phyloP scores from a whole-genome alignment of 305 asterid species.

The Andrographis paniculata region DNA sequence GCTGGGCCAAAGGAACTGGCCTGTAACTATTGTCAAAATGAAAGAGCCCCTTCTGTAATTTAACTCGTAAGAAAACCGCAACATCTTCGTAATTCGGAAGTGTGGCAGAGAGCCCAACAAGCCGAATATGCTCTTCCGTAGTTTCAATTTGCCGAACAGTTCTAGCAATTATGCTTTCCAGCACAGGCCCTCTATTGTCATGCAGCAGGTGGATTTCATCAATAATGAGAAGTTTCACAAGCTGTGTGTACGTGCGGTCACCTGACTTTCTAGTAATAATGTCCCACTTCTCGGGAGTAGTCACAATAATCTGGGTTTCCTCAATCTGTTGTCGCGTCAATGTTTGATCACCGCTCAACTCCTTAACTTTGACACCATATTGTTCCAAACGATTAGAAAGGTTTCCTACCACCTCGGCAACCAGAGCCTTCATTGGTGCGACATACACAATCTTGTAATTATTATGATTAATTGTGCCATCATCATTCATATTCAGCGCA shows the following conservation, averaged over 20 bases:
- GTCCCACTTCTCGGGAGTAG: conserved; percentile 98
- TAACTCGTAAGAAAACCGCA: conserved; percentile 70
- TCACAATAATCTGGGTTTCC: conserved; percentile 89
- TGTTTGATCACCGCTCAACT: conserved; percentile 91
- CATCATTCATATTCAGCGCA: conserved; percentile 60
- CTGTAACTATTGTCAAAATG: conserved; percentile 90
- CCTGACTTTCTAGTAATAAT: conserved; percentile 95
- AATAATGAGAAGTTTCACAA: conserved; percentile 79
- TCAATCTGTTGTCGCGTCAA: conserved; percentile 93
- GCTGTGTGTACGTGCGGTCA: conserved; percentile 90
- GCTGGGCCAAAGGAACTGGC: conserved; percentile 93
- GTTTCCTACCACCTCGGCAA: conserved; percentile 86
- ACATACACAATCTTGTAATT: conserved; percentile 89
- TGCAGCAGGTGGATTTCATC: conserved; percentile 95
- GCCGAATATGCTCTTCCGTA: conserved; percentile 76
- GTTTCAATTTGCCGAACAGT: conserved; percentile 91
- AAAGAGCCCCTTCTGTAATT: conserved; percentile 72
- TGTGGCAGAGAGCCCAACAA: conserved; percentile 92
- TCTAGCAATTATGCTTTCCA: conserved; percentile 90
- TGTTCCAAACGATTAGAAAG: conserved; percentile 74
- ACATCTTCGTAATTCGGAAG: conserved; percentile 90
- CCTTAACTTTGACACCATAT: conserved; percentile 77
- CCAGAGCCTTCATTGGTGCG: conserved; percentile 97
- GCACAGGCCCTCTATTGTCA: conserved; percentile 92
- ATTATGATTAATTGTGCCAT: conserved; percentile 58